Percentiles rank a stretch among this genome's conserved stretches.
Evolutionary conservation across 768 basidiomycete species (phyloP).

Genomic region (Xerocomus spinulosus): DNA sequence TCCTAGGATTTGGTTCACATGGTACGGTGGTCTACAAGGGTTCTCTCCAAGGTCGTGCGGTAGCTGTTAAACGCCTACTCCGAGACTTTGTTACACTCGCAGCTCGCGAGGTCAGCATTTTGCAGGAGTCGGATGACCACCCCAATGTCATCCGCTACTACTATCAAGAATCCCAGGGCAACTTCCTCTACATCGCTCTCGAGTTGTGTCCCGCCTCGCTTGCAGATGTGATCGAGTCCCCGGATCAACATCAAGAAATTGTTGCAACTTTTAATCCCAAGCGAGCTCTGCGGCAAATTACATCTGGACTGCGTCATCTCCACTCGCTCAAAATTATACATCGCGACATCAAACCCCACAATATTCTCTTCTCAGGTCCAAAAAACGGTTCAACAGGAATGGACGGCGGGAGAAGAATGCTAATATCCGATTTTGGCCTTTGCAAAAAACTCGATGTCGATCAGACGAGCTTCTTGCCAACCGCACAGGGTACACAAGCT

Average conservation of each 20-base stretch:
- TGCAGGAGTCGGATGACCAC: slow-evolving; percentile 97
- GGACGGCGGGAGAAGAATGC: slow-evolving; percentile 62
- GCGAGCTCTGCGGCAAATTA: slow-evolving; percentile 80
- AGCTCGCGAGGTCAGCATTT: slow-evolving; percentile 85
- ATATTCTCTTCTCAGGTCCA: slow-evolving; percentile 80
- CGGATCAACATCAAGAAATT: slow-evolving; percentile 75
- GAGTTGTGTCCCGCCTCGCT: slow-evolving; percentile 91
- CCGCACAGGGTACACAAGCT: slow-evolving; percentile 80
- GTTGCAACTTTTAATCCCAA: slow-evolving; percentile 79
- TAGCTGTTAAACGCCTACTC: slow-evolving; percentile 96
- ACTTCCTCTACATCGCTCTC: slow-evolving; percentile 96
- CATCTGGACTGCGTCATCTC: slow-evolving; percentile 82
- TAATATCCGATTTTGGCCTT: slow-evolving; percentile 95
- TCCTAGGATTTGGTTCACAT: slow-evolving; percentile 86
- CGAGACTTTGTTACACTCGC: slow-evolving; percentile 95
- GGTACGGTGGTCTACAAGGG: slow-evolving; percentile 95
- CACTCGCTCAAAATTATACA: slow-evolving; percentile 96
- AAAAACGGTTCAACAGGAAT: slow-evolving; percentile 46
- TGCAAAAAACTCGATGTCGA: slow-evolving; percentile 94
- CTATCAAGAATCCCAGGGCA: slow-evolving; percentile 90
- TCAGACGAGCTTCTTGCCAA: slow-evolving; percentile 94
- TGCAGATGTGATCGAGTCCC: slow-evolving; percentile 80
- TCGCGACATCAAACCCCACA: slow-evolving; percentile 97
- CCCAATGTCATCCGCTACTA: slow-evolving; percentile 98
- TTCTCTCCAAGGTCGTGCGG: slow-evolving; percentile 92